Evolutionary conservation across 1,284 basidiomycete species (phyloP).

Genomic region (Apiotrichum brassicae): DNA sequence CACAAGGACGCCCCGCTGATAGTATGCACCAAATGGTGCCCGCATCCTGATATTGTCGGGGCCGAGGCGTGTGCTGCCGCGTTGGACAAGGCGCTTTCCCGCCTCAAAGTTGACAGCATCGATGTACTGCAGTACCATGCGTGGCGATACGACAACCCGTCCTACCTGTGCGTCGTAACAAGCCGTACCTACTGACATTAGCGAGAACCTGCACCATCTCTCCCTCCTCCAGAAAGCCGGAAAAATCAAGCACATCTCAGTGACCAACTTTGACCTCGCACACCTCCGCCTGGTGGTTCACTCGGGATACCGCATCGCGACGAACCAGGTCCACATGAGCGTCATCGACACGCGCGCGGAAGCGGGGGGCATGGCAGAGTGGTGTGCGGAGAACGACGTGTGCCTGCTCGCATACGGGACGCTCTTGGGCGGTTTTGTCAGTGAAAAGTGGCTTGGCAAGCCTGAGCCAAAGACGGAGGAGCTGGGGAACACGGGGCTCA

Average conservation of each 20-base stretch:
- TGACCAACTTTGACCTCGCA: conserved; percentile 19
- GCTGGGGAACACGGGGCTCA: conserved; percentile 7
- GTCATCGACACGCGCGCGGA: conserved; percentile 20
- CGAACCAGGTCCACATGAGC: conserved; percentile 19
- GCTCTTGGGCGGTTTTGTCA: conserved; percentile 19
- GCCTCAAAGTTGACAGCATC: not conserved
- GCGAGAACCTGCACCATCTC: conserved; percentile 7
- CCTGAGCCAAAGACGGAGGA: conserved; percentile 3
- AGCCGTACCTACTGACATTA: not conserved
- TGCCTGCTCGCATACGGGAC: conserved; percentile 18
- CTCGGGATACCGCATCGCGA: conserved; percentile 14
- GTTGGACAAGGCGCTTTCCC: not conserved
- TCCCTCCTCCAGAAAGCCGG: conserved; percentile 2
- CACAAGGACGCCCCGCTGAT: no score
- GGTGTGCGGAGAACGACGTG: conserved; percentile 10
- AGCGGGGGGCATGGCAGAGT: conserved; percentile 11
- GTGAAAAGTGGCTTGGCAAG: conserved; percentile 15
- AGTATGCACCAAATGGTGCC: conserved; percentile 4
- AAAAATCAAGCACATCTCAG: conserved; percentile 9
- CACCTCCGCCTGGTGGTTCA: conserved; percentile 17
- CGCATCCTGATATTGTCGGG: not conserved
- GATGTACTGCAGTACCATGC: conserved; percentile 10
- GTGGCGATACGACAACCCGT: conserved; percentile 7
- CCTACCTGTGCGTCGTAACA: conserved; percentile 1
- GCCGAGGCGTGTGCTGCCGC: not conserved